Evolutionary conservation across 2,329 filamentous ascomycete species (phyloP).

Genomic region (Colletotrichum noveboracense): DNA sequence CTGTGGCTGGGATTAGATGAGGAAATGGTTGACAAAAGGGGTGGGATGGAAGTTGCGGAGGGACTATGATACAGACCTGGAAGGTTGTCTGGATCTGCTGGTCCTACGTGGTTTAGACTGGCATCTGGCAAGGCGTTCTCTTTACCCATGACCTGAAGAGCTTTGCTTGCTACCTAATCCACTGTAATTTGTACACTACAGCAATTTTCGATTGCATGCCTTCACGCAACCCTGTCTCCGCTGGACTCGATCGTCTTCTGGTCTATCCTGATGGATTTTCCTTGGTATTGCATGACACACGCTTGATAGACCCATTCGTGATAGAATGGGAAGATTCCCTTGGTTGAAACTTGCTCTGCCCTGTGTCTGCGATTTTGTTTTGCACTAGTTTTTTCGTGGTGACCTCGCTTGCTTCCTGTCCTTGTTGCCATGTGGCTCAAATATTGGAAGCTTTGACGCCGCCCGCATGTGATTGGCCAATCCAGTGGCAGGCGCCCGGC

Average conservation of each 20-base stretch:
- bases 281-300: conserved; percentile 18
- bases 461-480: conserved; percentile 7
- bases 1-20: conserved; percentile 26
- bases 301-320: conserved; percentile 10
- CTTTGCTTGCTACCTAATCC: conserved; percentile 53
- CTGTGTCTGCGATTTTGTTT: neutral
- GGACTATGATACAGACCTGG: conserved; percentile 43
- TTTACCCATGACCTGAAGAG: conserved; percentile 43
- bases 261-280: conserved; percentile 21
- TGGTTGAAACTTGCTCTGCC: neutral
- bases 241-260: conserved; percentile 28
- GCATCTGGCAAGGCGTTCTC: conserved; percentile 53
- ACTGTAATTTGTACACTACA: conserved; percentile 69
- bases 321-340: conserved; percentile 16
- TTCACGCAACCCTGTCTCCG: conserved; percentile 40
- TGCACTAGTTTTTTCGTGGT: neutral
- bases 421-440: neutral
- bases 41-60: conserved; percentile 54
- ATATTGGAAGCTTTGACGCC: neutral
- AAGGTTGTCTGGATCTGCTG: conserved; percentile 36
- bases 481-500: neutral
- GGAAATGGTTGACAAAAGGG: conserved; percentile 45
- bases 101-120: conserved; percentile 52
- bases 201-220: conserved; percentile 55
- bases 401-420: neutral